Base-by-base conservation (phyloP, 2,329 filamentous ascomycete genomes). In the Hymenoscyphus repandus region DNA sequence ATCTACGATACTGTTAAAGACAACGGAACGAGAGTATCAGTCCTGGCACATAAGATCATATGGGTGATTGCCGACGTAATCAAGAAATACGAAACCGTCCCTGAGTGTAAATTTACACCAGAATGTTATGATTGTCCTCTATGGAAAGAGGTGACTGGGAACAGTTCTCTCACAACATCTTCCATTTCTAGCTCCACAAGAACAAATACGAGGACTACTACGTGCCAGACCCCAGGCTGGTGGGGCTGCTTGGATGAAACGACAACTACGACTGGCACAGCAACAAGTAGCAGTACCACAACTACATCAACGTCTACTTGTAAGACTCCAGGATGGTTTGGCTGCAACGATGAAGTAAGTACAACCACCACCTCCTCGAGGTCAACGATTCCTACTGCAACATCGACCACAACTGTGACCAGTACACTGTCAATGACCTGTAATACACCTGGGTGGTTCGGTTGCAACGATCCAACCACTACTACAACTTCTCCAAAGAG, bases 191-290 rank as follows among this genome's bases (percentile, higher is more conserved):
- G 78, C 1, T 76, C 78, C 2, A 82, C 80, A 2, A 78, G 78
- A 39, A 86, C 82, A 2, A 70, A 78, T 46, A 90, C 85, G 1
- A 78, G 90, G 40, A 96, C 91, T 0, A 83, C 85, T 49, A 96
- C 90, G 0, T 96, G 91, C 70, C 79, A 93, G 68, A 96, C 91
- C 1, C 91, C 91, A 27, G 90, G 91, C 5, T 96, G 91, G 91
- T 95, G 64, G 65, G 65, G 65, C 20, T 67, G 65, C 34, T 18
- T 90, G 83, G 64, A 68, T 51, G 56, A 62, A 9, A 63, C 63
- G 39, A 52, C 60, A 58, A 52, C 60, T 9, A 54, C 55, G 0
- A 49, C 50, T 38, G 59, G 62, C 58, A 63, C 58, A 2, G 62
- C 60, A 3, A 60, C 60, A 5, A 59, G 49, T 11, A 59, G 50